Conservation (phyloP, 768 basidiomycete genomes). For the Paxillus rubicundulus region DNA sequence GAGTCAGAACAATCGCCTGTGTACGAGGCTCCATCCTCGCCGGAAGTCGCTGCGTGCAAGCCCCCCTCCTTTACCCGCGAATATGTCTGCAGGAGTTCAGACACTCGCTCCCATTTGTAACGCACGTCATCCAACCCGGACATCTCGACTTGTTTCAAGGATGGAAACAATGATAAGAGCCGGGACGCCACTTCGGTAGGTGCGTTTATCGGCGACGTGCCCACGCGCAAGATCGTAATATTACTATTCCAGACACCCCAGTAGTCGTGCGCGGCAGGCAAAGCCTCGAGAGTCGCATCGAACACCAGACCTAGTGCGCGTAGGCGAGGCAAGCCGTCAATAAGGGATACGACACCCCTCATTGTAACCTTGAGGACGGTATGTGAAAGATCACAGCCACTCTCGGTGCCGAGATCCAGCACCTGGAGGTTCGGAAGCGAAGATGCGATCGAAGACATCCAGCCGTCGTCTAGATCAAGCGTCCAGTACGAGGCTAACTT, state of each 20-base stretch:
- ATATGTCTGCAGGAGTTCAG: not conserved
- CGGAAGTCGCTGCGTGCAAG: not conserved
- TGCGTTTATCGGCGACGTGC: not conserved
- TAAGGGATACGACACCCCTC: not conserved
- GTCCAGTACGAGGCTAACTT: not conserved
- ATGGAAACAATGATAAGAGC: not conserved
- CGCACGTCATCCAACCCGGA: not conserved
- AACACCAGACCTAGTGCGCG: not conserved
- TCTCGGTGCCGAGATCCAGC: not conserved
- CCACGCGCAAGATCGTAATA: not conserved
- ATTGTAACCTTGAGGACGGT: not conserved
- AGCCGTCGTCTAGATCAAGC: not conserved
- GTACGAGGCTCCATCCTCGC: not conserved
- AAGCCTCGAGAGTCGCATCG: not conserved
- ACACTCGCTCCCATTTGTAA: not conserved
- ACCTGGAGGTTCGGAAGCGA: not conserved
- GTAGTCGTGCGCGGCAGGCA: not conserved
- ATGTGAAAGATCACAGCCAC: not conserved
- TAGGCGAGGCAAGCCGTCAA: not conserved
- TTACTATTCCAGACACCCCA: not conserved
- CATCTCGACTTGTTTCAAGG: not conserved
- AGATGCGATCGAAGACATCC: not conserved
- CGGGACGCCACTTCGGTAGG: not conserved
- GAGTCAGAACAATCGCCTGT: no score
- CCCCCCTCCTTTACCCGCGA: not conserved